Base-by-base conservation (phyloP, 306 rosid species). In the Luffa aegyptiaca region DNA sequence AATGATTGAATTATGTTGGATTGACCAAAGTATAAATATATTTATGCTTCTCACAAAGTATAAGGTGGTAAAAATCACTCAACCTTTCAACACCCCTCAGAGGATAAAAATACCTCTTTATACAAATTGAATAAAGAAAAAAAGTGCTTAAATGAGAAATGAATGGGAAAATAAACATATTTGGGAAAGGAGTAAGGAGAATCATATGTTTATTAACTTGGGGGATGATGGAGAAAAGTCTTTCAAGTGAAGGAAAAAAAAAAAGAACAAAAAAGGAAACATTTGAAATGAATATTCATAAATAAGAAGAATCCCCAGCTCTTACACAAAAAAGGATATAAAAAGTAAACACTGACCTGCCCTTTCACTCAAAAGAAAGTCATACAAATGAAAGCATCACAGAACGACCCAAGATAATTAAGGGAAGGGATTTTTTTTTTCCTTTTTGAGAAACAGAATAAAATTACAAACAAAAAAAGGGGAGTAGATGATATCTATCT, bases 371-470 rank as follows among this genome's bases (percentile, higher is more conserved):
- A 51, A 73, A 36, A 74, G 37, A 21, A 51, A 73, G 78, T 73
- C 78, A 73, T 51, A 73, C 78, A 74, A 74, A 35, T 17, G 62
- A 74, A 74, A 74, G 78, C 78, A 74, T 51, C 78, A 51, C 33
- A 74, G 48, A 74, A 74, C 78, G 46, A 74, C 78, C 41, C 63
- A 74, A 8, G 46, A 35, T 18, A 74, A 26, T 74, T 9, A 74
- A 18, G 63, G 78, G 31, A 51, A 14, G 33, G 31, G 58, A 1
- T 31, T 51, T 33, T 73, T 51, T 26, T 12, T n/a, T 10, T 18
- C 10, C 2, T 5, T 53, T 36, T 51, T 52, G 45, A 16, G 78
- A 74, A 74, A 51, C 59, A 75, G 63, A 75, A 75, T 75, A 53
- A 75, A 75, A 52, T 75, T 75, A 75, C 79, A 75, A 75, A 35